Evolutionary conservation across 805 yeast genomes (phyloP), one percentile per base, ranked within the genome.

Genomic region (Torulaspora delbrueckii): DNA sequence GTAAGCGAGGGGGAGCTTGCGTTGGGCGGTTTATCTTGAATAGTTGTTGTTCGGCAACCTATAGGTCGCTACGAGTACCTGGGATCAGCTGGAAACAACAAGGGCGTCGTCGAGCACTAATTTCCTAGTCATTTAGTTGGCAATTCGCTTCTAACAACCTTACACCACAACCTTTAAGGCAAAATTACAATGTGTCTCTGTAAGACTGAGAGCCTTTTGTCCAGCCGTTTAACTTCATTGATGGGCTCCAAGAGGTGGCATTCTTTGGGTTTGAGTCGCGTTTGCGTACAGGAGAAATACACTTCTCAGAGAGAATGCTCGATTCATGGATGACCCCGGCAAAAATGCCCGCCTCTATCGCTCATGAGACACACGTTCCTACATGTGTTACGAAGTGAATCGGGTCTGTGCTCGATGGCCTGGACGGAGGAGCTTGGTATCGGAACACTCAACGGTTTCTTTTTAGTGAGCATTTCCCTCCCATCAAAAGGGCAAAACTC

Each of bases 401-500:
- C 34, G 34, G 18, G 34, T 31, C 34, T 31, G 34, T 31, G 4
- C 34, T 16, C 34, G 34, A 31, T 31, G 5, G 34, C 23, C 19
- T 13, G 19, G 22, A 8, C 34, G 1, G 10, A 10, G 34, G 34
- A 14, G 19, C 34, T 31, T 18, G 23, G 14, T 9, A 18, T 8
- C 14, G 26, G 35, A 8, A 12, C 30, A 10, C 43, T 14, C 18
- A 3, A 23, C 25, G 46, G 52, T 42, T 43, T 48, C 52, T 48
- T 48, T 48, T 48, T 28, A 48, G 52, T 33, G 48, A 40, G 46
- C 33, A 10, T 45, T 45, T 45, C 44, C 48, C 47, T 46, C 16
- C 49, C 49, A 31, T 19, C 16, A 31, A 19, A 47, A 38, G 49
- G 47, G 52, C 23, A 48, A 48, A 48, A 48, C 48, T 40, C 48